These are phyloP conservation scores for Globisporangium emineosum DNA, from an alignment of 352 stramenopile species.

Conservation along the genomic window DNA sequence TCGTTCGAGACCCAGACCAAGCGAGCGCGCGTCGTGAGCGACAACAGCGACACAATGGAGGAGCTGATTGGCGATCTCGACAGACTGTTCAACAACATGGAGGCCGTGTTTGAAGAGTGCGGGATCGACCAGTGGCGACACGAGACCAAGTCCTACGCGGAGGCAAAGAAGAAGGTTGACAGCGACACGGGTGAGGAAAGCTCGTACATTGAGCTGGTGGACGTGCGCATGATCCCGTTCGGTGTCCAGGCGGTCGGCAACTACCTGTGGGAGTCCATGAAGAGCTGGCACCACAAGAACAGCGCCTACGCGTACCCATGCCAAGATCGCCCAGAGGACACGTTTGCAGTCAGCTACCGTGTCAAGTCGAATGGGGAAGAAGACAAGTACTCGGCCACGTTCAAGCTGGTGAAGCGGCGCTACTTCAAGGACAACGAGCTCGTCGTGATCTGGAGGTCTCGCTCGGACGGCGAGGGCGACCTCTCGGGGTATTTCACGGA, in stretches of 20 bases:
- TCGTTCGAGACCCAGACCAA: background rate
- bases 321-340: constrained; percentile 12
- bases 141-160: constrained; percentile 10
- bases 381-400: constrained; percentile 10
- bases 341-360: constrained; percentile 16
- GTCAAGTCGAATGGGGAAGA: background rate
- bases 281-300: constrained; percentile 14
- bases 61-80: constrained; percentile 13
- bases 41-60: constrained; percentile 7
- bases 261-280: constrained; percentile 19
- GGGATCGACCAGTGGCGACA: constrained; percentile 7
- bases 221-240: constrained; percentile 20
- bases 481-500: constrained; percentile 12
- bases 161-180: constrained; percentile 4
- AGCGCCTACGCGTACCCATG: constrained; percentile 11
- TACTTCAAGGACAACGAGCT: constrained; percentile 16
- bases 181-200: background rate
- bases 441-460: constrained; percentile 18
- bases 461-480: constrained; percentile 10
- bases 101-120: constrained; percentile 9
- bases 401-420: constrained; percentile 19
- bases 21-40: background rate
- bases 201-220: constrained; percentile 15
- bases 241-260: constrained; percentile 7
- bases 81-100: constrained; percentile 5